Base-by-base conservation (phyloP, 1,284 basidiomycete species). In the Pseudozyma pruni region DNA sequence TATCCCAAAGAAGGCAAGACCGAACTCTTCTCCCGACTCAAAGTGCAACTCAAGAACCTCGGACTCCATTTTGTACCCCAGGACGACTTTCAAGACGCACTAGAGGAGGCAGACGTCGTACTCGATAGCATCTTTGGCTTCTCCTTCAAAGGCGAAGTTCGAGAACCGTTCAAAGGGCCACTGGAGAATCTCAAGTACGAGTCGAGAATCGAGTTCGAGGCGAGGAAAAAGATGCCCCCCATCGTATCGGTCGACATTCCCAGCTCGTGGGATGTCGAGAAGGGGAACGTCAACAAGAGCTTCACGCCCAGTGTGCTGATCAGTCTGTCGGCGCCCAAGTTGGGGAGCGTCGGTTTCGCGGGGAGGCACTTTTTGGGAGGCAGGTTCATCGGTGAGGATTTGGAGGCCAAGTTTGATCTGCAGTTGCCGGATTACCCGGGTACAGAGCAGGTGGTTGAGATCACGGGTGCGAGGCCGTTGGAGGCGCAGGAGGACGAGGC, bases 121-220 rank as follows among this genome's bases (percentile, higher is more conserved):
- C 86, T 98, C 42, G 96, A 98, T 80, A 92, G 94, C 9, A 91
- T 98, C 66, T 99, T 99, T 75, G 95, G 96, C 4, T 98, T 99
- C 85, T 96, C 93, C 1, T 99, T 98, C 87, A 87, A 91, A 20
- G 82, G 81, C 22, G 73, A 81, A n/a, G 73, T 90, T 87, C 89
- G 96, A 11, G 84, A 90, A 3, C 96, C 96, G 0, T 99, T 98
- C 83, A 89, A 93, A 75, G 78, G 83, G 0, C 89, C 90, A 14
- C 86, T 98, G 2, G 86, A 87, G 1, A 84, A 90, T 3, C 85
- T 98, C 42, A 72, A 72, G 38, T 57, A 75, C 59, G 76, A 79
- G 32, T 74, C 70, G 3, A 48, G 74, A 14, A 72, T 79, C 54
- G 76, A 79, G 35, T 79, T 79, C 27, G 70, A 75, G 44, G 64